Evolutionary conservation across 2,329 filamentous ascomycete genomes (phyloP).

Genomic region (Tolypocladium sp.): DNA sequence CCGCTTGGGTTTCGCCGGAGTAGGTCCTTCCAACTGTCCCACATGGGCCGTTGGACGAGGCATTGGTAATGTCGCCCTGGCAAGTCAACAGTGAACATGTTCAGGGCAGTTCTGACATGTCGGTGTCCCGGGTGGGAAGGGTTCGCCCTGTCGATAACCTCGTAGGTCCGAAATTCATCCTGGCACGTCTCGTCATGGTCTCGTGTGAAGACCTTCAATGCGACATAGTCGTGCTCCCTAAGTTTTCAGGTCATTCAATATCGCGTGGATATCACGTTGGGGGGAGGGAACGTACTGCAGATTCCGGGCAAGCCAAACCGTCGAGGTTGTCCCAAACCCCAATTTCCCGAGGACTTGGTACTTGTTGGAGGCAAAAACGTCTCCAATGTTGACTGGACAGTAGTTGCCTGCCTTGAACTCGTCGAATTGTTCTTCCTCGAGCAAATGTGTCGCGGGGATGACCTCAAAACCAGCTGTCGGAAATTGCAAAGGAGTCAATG

Average conservation of each 20-base stretch:
- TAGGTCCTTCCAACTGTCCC: slow-evolving; percentile 29
- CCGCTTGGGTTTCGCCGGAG: slow-evolving; percentile 21
- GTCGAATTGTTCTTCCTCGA: no score
- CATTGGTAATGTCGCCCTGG: slow-evolving; percentile 8
- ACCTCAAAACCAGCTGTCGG: no score
- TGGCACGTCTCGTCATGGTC: neutral
- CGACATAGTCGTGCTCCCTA: neutral
- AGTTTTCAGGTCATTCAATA: no score
- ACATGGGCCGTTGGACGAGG: slow-evolving; percentile 25
- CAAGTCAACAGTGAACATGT: slow-evolving; percentile 12
- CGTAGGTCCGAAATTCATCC: slow-evolving; percentile 12
- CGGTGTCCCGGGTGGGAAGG: slow-evolving; percentile 17
- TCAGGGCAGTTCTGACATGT: slow-evolving; percentile 18
- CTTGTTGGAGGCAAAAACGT: slow-evolving; percentile 5
- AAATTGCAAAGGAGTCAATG: no score
- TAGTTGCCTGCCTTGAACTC: no score
- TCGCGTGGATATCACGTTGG: no score
- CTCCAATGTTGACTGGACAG: slow-evolving; percentile 10
- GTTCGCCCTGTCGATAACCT: slow-evolving; percentile 8
- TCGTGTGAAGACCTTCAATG: slow-evolving; percentile 11
- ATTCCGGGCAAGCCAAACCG: slow-evolving; percentile 14
- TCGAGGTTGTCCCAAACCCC: slow-evolving; percentile 13
- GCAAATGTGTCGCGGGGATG: no score
- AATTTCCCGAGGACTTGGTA: slow-evolving; percentile 8
- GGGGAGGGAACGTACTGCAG: slow-evolving; percentile 4